phyloP scores from a whole-genome alignment of 768 basidiomycete species.

The Suillus alpinus region DNA sequence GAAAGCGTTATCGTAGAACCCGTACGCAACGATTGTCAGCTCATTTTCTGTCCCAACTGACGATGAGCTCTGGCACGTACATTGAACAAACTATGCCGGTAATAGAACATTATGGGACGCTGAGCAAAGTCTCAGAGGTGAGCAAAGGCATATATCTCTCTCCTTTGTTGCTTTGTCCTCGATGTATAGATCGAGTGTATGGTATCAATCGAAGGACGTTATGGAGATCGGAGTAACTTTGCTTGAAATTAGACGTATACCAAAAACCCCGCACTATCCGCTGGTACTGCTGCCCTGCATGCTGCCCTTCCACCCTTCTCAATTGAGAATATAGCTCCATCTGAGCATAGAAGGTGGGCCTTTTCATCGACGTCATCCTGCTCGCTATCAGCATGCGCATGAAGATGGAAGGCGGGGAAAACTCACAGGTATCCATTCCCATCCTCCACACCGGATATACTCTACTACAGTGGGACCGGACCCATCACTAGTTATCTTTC shows the following conservation, averaged over 20 bases:
- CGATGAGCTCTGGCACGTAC: background rate
- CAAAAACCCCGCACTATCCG: conserved; percentile 37
- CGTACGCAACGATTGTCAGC: conserved; percentile 23
- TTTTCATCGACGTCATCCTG: conserved; percentile 58
- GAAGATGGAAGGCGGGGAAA: background rate
- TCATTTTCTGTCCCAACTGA: background rate
- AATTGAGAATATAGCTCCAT: conserved; percentile 71
- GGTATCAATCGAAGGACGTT: conserved; percentile 33
- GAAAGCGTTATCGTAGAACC: conserved; percentile 80
- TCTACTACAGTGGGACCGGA: conserved; percentile 64
- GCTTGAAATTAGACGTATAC: conserved; percentile 42
- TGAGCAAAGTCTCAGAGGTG: conserved; percentile 74
- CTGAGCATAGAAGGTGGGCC: conserved; percentile 76
- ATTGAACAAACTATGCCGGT: conserved; percentile 81
- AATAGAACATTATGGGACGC: conserved; percentile 70
- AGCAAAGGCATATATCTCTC: conserved; percentile 21
- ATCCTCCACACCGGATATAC: conserved; percentile 73
- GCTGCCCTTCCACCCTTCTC: conserved; percentile 55
- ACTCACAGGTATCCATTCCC: conserved; percentile 86
- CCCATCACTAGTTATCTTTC: conserved; percentile 39
- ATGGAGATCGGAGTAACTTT: conserved; percentile 9
- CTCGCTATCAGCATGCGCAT: background rate
- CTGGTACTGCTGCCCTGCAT: conserved; percentile 41
- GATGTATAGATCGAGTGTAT: conserved; percentile 40
- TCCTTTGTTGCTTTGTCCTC: background rate